Evolutionary conservation across 2,329 filamentous ascomycete species (phyloP).

Genomic region (Cladosporium sp.): DNA sequence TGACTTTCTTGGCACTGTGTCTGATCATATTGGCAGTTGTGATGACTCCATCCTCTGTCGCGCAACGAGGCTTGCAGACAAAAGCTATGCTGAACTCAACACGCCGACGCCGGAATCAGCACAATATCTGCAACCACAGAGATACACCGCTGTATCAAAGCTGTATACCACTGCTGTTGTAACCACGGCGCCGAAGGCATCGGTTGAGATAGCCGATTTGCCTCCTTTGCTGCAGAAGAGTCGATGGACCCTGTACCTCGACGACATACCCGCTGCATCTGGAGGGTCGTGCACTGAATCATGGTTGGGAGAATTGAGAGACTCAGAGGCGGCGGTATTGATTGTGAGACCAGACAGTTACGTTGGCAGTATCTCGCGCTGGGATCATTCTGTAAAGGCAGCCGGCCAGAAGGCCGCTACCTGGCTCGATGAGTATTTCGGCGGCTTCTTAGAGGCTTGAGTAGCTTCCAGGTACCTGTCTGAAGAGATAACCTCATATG

Average conservation of each 20-base stretch:
- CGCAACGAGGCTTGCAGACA: slow-evolving; percentile 54
- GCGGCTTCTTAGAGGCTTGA: slow-evolving; percentile 36
- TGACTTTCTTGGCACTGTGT: slow-evolving; percentile 59
- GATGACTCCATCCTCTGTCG: slow-evolving; percentile 54
- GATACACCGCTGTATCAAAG: slow-evolving; percentile 65
- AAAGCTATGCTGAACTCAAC: slow-evolving; percentile 59
- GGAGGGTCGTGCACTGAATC: slow-evolving; percentile 61
- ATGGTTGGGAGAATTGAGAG: slow-evolving; percentile 60
- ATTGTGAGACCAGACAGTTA: slow-evolving; percentile 72
- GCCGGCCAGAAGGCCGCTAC: slow-evolving; percentile 33
- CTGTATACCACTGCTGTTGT: slow-evolving; percentile 67
- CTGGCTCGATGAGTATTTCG: slow-evolving; percentile 52
- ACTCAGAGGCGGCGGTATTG: slow-evolving; percentile 58
- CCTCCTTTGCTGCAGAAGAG: slow-evolving; percentile 60
- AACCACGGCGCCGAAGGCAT: slow-evolving; percentile 59
- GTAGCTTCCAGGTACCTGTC: too few species aligned
- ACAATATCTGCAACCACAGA: slow-evolving; percentile 61
- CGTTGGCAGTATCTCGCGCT: slow-evolving; percentile 58
- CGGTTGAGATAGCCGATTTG: slow-evolving; percentile 63
- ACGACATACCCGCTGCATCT: slow-evolving; percentile 56
- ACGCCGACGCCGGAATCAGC: slow-evolving; percentile 57
- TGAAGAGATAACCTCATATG: too few species aligned
- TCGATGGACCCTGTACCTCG: slow-evolving; percentile 69
- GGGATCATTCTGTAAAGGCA: slow-evolving; percentile 28
- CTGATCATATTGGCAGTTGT: slow-evolving; percentile 48